Evolutionary conservation across 1,284 basidiomycete genomes (phyloP).

Genomic region (Tylopilus sp.): DNA sequence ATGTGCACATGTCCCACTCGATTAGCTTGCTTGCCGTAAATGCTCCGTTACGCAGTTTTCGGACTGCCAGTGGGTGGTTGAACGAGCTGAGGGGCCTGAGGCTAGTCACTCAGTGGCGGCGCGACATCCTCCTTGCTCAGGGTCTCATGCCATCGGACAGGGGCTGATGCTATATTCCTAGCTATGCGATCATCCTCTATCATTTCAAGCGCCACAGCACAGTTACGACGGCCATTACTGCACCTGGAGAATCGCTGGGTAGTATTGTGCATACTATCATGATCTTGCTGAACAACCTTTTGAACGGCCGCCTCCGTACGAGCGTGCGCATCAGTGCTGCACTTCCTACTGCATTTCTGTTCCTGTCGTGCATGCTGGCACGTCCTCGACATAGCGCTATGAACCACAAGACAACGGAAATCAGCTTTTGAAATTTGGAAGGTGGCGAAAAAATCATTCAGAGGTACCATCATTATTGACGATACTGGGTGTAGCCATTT

Average conservation of each 20-base stretch:
- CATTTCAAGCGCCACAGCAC: constrained; percentile 45
- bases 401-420: neutral
- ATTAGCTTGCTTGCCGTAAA: too few species aligned
- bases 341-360: constrained; percentile 36
- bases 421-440: constrained; percentile 34
- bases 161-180: constrained; percentile 47
- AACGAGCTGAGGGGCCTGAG: too few species aligned
- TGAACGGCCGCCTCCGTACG: constrained; percentile 38
- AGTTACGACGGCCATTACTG: constrained; percentile 43
- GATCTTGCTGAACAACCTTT: constrained; percentile 57
- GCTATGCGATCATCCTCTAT: constrained; percentile 47
- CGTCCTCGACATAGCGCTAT: constrained; percentile 34
- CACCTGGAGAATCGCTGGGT: constrained; percentile 46
- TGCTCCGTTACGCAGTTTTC: too few species aligned
- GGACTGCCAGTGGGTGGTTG: too few species aligned
- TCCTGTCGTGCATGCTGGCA: constrained; percentile 40
- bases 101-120: constrained; percentile 21
- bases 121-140: constrained; percentile 44
- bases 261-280: constrained; percentile 42
- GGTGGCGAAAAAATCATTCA: constrained; percentile 34
- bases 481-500: constrained; percentile 31
- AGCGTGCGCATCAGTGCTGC: constrained; percentile 39
- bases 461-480: constrained; percentile 38
- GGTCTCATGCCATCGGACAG: constrained; percentile 43
- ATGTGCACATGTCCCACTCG: too few species aligned